Evolutionary conservation across 2,329 filamentous ascomycete species (phyloP).

Genomic region (Zymoseptoria pseudotritici): DNA sequence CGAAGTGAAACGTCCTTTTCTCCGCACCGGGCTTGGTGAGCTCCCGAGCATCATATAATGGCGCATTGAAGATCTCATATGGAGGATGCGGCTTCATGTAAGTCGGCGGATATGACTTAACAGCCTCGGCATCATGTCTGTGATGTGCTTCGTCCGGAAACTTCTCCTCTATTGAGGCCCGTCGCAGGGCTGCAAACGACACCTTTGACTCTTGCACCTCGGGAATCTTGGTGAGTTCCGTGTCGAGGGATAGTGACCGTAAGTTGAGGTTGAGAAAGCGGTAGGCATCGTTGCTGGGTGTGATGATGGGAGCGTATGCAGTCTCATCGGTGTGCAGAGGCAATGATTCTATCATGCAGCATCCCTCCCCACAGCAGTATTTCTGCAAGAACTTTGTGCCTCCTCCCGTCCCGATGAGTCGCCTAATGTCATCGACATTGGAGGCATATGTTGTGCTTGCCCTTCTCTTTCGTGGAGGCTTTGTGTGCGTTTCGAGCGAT

Average conservation of each 20-base stretch:
- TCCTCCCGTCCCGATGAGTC: constrained; percentile 49
- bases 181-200: constrained; percentile 35
- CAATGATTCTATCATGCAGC: constrained; percentile 53
- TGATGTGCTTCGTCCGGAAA: constrained; percentile 40
- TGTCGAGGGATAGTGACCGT: constrained; percentile 62
- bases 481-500: constrained; percentile 12
- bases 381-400: constrained; percentile 56
- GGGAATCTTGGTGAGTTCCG: constrained; percentile 61
- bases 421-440: constrained; percentile 48
- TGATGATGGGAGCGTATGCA: constrained; percentile 40
- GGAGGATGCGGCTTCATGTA: constrained; percentile 95
- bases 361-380: constrained; percentile 58
- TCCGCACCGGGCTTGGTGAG: constrained; percentile 82
- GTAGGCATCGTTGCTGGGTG: constrained; percentile 80
- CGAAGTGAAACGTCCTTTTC: constrained; percentile 96
- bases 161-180: constrained; percentile 47
- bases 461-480: constrained; percentile 23
- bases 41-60: constrained; percentile 74
- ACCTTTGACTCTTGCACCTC: constrained; percentile 69
- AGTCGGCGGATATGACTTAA: constrained; percentile 62
- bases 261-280: constrained; percentile 70
- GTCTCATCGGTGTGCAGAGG: constrained; percentile 40
- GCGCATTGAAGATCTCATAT: constrained; percentile 85
- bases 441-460: constrained; percentile 40
- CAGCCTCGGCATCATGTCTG: constrained; percentile 33